Base-by-base conservation (phyloP, 305 asterid genomes). In the Fraxinus latifolia region DNA sequence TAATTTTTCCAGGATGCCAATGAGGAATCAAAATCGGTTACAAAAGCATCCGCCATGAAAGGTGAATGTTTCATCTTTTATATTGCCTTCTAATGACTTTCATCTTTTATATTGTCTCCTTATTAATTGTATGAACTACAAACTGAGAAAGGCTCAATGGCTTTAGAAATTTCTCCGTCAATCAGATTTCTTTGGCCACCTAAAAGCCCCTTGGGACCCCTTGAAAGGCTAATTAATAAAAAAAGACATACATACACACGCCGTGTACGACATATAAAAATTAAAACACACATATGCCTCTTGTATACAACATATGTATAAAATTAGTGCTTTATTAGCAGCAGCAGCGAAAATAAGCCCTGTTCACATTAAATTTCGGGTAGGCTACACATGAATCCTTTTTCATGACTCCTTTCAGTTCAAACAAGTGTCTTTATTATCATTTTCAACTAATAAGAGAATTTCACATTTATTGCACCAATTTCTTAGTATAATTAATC, bases 1-100 rank as follows among this genome's bases (percentile, higher is more conserved):
- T 29, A 33, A 62, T 73, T 65, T 62, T 84, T 77, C 79, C 89
- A 94, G 97, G 97, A 94, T 79, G 94, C 95, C 31, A 92, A 94
- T 31, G 98, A 93, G 90, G 97, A 93, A 81, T 93, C 97, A 17
- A 93, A 92, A 84, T 86, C 97, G 50, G 93, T 93, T 58, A 94
- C 95, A 25, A 94, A 93, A 83, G 98, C 97, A 77, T 93, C 97
- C 39, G 86, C 95, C 4, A 93, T 94, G 98, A 94, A 94, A 91
- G 97, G 98, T 94, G 80, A 42, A 44, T n/a, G 6, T 8, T 37
- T 74, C 74, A 62, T 74, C 82, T 12, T 82, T 77, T 19, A 60
- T 31, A 27, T 81, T 53, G 65, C 9, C 32, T 6, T 21, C 29
- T 58, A 58, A n/a, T n/a, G 23, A 17, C 68, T 8, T 37, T 73